phyloP scores from a whole-genome alignment of 1,284 basidiomycete species.

The Megacollybia platyphylla region DNA sequence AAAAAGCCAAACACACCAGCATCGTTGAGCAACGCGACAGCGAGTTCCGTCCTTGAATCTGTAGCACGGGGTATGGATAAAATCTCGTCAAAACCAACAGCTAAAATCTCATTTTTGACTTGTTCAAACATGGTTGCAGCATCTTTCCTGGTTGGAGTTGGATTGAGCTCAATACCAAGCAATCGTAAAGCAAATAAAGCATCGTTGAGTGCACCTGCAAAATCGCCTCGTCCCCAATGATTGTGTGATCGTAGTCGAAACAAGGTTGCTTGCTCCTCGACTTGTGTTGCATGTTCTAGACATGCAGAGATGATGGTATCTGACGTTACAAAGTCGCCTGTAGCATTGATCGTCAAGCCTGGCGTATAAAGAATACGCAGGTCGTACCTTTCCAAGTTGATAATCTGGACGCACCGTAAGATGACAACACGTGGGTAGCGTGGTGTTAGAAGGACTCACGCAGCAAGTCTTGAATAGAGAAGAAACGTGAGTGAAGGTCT shows the following conservation, averaged over 20 bases:
- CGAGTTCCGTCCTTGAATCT: constrained; percentile 44
- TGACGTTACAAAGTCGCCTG: constrained; percentile 40
- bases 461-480: constrained; percentile 42
- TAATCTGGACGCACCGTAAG: constrained; percentile 22
- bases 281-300: constrained; percentile 26
- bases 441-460: constrained; percentile 26
- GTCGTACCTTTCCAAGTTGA: constrained; percentile 47
- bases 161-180: constrained; percentile 48
- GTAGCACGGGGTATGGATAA: constrained; percentile 45
- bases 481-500: constrained; percentile 34
- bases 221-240: constrained; percentile 45
- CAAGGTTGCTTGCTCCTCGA: constrained; percentile 42
- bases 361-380: neutral
- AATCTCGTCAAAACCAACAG: constrained; percentile 55
- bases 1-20: constrained; percentile 26
- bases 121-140: constrained; percentile 52
- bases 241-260: constrained; percentile 51
- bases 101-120: constrained; percentile 57
- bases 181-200: constrained; percentile 45
- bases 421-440: constrained; percentile 1
- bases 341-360: neutral
- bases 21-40: constrained; percentile 52
- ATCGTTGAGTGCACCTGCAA: constrained; percentile 40
- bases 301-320: constrained; percentile 41
- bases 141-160: constrained; percentile 35